Percentiles rank a stretch among this genome's conserved stretches.
phyloP scores from a whole-genome alignment of 805 yeast genomes.

The Cephaloascus fragrans region DNA sequence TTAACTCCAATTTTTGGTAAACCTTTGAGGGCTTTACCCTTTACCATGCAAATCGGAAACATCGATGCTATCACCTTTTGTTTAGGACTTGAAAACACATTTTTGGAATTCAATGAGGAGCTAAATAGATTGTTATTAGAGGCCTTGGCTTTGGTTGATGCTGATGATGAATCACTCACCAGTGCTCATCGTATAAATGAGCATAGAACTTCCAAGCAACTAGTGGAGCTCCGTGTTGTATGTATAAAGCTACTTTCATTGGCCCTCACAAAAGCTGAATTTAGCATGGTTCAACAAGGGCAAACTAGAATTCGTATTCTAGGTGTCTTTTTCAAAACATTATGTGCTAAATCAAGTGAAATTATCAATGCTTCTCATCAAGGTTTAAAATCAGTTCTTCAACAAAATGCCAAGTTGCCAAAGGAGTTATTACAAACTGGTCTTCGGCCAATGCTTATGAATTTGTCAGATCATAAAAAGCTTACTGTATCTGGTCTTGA shows the following conservation, averaged over 20 bases:
- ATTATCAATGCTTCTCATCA: slow-evolving; percentile 90
- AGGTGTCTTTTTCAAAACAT: slow-evolving; percentile 90
- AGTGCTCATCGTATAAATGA: slow-evolving; percentile 81
- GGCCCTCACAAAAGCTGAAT: slow-evolving; percentile 79
- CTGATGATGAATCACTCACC: slow-evolving; percentile 92
- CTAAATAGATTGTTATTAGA: slow-evolving; percentile 76
- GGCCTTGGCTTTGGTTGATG: slow-evolving; percentile 91
- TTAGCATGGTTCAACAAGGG: slow-evolving; percentile 62
- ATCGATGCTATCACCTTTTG: slow-evolving; percentile 96
- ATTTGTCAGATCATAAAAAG: slow-evolving; percentile 86
- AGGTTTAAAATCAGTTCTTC: slow-evolving; percentile 74
- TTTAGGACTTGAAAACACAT: slow-evolving; percentile 68
- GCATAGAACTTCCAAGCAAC: slow-evolving; percentile 78
- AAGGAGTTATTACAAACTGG: slow-evolving; percentile 94
- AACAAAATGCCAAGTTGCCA: slow-evolving; percentile 83
- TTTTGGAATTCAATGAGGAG: slow-evolving; percentile 83
- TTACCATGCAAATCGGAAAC: slow-evolving; percentile 97
- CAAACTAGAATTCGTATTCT: slow-evolving; percentile 77
- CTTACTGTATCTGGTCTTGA: slow-evolving; percentile 84
- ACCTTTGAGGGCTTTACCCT: slow-evolving; percentile 92
- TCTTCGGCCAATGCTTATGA: slow-evolving; percentile 89
- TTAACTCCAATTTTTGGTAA: slow-evolving; percentile 93
- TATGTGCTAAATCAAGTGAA: slow-evolving; percentile 74
- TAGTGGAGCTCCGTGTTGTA: slow-evolving; percentile 79
- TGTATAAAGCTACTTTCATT: slow-evolving; percentile 77